Percentiles rank a stretch among this genome's conserved stretches.
Evolutionary conservation across 306 rosid species (phyloP).

Genomic region (Inga laurina): DNA sequence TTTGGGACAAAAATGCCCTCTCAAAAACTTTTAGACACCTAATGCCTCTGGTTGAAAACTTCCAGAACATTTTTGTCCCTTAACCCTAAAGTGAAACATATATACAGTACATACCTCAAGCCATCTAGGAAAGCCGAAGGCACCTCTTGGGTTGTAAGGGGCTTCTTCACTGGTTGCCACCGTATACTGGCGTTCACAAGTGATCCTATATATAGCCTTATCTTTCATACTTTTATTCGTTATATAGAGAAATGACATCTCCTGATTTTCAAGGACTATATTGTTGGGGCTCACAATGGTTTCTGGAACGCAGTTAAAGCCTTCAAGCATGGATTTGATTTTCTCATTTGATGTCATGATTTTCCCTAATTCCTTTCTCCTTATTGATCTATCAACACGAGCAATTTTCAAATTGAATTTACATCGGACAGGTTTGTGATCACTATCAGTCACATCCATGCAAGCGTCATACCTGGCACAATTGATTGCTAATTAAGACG

Average conservation of each 20-base stretch:
- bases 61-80: too few relatives aligned
- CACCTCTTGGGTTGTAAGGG: slow-evolving; percentile 69
- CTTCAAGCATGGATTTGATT: slow-evolving; percentile 66
- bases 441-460: slow-evolving; percentile 98
- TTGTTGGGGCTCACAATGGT: slow-evolving; percentile 57
- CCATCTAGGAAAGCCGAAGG: slow-evolving; percentile 92
- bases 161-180: slow-evolving; percentile 59
- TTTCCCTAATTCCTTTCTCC: slow-evolving; percentile 83
- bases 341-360: slow-evolving; percentile 66
- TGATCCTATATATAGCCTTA: slow-evolving; percentile 62
- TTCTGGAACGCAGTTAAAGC: slow-evolving; percentile 67
- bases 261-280: slow-evolving; percentile 78
- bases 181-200: slow-evolving; percentile 67
- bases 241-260: slow-evolving; percentile 55
- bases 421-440: slow-evolving; percentile 96
- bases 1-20: too few relatives aligned
- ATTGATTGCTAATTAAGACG: slow-evolving; percentile 27
- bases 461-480: slow-evolving; percentile 82
- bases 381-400: slow-evolving; percentile 81
- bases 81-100: neutral
- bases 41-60: too few relatives aligned
- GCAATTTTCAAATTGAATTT: slow-evolving; percentile 72
- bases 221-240: slow-evolving; percentile 67
- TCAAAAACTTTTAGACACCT: too few relatives aligned
- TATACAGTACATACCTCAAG: slow-evolving; percentile 67